Conservation (phyloP, 768 basidiomycete genomes). For the Lactarius sanguifluus region DNA sequence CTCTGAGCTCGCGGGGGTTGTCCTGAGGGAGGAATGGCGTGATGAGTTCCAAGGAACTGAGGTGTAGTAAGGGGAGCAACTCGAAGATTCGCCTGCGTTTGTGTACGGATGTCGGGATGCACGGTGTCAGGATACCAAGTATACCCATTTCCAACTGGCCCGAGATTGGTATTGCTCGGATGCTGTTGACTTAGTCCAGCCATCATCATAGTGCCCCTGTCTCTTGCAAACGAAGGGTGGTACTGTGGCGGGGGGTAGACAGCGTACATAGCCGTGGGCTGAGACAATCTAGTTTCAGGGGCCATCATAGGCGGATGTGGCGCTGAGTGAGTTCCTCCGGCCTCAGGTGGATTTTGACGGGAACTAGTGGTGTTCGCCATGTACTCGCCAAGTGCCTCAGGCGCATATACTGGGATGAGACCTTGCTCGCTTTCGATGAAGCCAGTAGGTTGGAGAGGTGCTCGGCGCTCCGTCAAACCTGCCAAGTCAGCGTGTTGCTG, state of each 20-base stretch:
- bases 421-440: slow-evolving; percentile 75
- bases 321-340: slow-evolving; percentile 19
- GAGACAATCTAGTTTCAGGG: slow-evolving; percentile 10
- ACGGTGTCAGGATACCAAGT: slow-evolving; percentile 20
- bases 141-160: slow-evolving; percentile 17
- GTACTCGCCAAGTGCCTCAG: slow-evolving; percentile 68
- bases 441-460: slow-evolving; percentile 62
- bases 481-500: slow-evolving; percentile 18
- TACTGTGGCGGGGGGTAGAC: slow-evolving; percentile 20
- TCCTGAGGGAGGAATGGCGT: slow-evolving; percentile 1
- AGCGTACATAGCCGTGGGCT: slow-evolving; percentile 12
- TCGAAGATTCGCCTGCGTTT: slow-evolving; percentile 6
- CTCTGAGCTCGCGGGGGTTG: slow-evolving; percentile 9
- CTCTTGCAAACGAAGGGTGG: slow-evolving; percentile 14
- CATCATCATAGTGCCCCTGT: slow-evolving; percentile 12
- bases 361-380: slow-evolving; percentile 43
- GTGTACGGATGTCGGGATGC: slow-evolving; percentile 9
- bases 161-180: slow-evolving; percentile 1
- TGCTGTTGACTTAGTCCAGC: slow-evolving; percentile 6
- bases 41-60: neutral
- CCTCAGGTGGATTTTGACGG: slow-evolving; percentile 38
- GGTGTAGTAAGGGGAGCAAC: neutral
- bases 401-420: slow-evolving; percentile 62
- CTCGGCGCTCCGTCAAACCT: slow-evolving; percentile 14
- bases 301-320: slow-evolving; percentile 21